Base-by-base conservation (phyloP, 306 rosid genomes). In the Delonix regia region DNA sequence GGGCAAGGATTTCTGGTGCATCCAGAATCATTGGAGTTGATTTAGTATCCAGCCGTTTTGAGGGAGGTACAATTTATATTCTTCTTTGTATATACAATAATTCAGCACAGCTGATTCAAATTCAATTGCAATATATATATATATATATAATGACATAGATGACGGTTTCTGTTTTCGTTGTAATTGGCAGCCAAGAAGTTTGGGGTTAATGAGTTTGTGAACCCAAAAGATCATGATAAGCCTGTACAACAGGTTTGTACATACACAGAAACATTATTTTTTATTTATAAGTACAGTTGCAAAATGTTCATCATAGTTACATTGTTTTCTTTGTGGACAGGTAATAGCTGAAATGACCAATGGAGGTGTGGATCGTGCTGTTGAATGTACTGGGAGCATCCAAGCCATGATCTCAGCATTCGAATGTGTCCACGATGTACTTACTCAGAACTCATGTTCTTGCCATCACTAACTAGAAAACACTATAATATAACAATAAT, bases 321-420 rank as follows among this genome's bases (percentile, higher is more conserved):
- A 25, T n/a, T 7, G 45, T 12, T 63, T 63, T 10, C 18, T 18
- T 64, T 49, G 30, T 60, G 2, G 12, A 39, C 63, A 88, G 87
- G 94, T 90, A 28, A 84, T 90, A 33, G 90, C 90, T 27, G 91
- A 84, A 16, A 86, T 90, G 94, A 87, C 94, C 0, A 71, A 82
- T 0, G 94, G 91, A 36, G 94, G 91, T 51, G 94, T 90, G 41
- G 94, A 90, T 83, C 79, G 90, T 30, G 83, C 88, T 11, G 83
- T 90, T 3, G 94, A 90, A 60, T 90, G 94, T 63, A 90, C 90
- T 0, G 94, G 94, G 71, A 90, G 87, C 82, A 4, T 90, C 78
- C 88, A 87, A 77, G 91, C 91, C 19, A 90, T 90, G 91, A 87
- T 87, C 69, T 84, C 94, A 2, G 89, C 94, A 0, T 90, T 90